phyloP scores from a whole-genome alignment of 2,329 filamentous ascomycete species.

The Lasiodiplodia gonubiensis region DNA sequence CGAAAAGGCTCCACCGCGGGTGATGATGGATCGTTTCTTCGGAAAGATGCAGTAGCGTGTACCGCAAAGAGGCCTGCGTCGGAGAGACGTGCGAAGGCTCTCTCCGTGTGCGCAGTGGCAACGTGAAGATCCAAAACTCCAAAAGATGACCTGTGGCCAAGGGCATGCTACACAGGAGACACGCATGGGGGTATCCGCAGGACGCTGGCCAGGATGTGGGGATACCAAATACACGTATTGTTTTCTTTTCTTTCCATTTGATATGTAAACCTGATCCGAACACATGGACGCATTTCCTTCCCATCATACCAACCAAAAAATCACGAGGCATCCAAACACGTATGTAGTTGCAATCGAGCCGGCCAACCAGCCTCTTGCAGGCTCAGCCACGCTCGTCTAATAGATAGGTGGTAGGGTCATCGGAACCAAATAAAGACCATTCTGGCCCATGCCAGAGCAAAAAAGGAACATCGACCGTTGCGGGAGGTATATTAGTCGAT shows the following conservation, averaged over 20 bases:
- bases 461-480: slow-evolving; percentile 11
- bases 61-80: slow-evolving; percentile 10
- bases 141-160: neutral
- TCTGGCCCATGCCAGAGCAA: slow-evolving; percentile 14
- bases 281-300: slow-evolving; percentile 24
- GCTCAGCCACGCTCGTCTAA: slow-evolving; percentile 17
- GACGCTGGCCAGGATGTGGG: neutral
- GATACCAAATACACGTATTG: slow-evolving; percentile 25
- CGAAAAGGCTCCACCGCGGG: neutral
- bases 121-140: neutral
- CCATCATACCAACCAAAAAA: slow-evolving; percentile 5
- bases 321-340: slow-evolving; percentile 21
- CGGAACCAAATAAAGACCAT: slow-evolving; percentile 9
- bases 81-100: too few relatives aligned
- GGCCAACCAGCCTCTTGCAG: slow-evolving; percentile 13
- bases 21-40: neutral
- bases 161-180: neutral
- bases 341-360: slow-evolving; percentile 9
- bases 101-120: neutral
- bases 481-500: slow-evolving; percentile 10
- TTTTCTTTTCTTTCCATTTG: slow-evolving; percentile 23
- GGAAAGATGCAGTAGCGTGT: neutral
- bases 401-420: slow-evolving; percentile 6
- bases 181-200: neutral
- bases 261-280: slow-evolving; percentile 26